Base-by-base conservation (phyloP, 768 basidiomycete genomes). In the Phaeotremella fagi region DNA sequence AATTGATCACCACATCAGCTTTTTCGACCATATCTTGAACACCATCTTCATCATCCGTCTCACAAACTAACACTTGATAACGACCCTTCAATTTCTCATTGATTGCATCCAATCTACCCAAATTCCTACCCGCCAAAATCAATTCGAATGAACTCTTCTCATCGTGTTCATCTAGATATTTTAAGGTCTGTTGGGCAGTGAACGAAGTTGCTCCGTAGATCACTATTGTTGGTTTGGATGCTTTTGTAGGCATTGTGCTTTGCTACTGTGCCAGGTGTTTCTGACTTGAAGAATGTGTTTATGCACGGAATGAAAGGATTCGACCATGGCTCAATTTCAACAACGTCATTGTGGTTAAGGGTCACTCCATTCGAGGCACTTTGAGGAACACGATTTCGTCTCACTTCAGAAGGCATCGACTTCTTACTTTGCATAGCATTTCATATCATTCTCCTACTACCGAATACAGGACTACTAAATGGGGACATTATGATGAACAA, bases 91-190 rank as follows among this genome's bases (percentile, higher is more conserved):
- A 22, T 44, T 50, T 59, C 4, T 37, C 38, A 38, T 59, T 57
- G 5, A 85, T 78, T 2, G 68, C 74, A 28, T 81, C 75, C 48
- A 90, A 78, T 64, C 85, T 88, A 22, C 78, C 59, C 54, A 77
- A 67, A 16, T 86, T 88, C 47, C 90, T 80, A 12, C 83, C 89
- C 18, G 82, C 85, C 26, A 89, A 71, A 16, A 82, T 82, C 50
- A 88, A 81, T 0, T 81, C 81, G 77, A 90, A 90, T 16, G 66
- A 59, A 1, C 69, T 57, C 3, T 75, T 77, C 48, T 87, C 79
- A 0, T 82, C 81, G 62, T 90, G 87, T 2, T 75, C 59, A 1
- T 78, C 74, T 25, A 95, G 81, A 73, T 90, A 88, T 35, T 79
- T 76, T 7, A 81, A 76, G 26, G 86, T 82, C 47, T 88, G 80